Percentiles rank a stretch among this genome's conserved stretches.
These are phyloP conservation scores for Leishmania lainsoni DNA, from an alignment of 208 protist species.

Conservation along the genomic window DNA sequence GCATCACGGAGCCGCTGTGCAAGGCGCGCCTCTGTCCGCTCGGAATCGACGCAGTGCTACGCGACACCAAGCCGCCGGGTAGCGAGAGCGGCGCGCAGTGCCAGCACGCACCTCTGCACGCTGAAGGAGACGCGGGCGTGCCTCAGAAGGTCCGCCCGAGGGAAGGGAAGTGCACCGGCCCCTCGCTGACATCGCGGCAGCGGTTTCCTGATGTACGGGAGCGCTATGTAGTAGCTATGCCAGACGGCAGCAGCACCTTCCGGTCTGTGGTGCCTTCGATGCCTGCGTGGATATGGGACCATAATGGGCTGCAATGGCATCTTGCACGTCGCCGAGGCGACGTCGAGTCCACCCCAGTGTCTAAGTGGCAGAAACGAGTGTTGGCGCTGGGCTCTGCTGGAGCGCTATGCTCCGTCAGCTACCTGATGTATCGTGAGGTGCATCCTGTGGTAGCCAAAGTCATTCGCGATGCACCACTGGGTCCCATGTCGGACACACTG, in stretches of 20 bases:
- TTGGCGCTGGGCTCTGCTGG: constrained; percentile 13
- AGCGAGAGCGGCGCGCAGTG: neutral
- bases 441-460: constrained; percentile 12
- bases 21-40: neutral
- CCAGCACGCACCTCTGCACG: too few relatives aligned
- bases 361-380: neutral
- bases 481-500: constrained; percentile 20
- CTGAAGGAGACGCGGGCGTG: neutral
- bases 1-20: constrained; percentile 3
- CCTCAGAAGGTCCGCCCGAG: too few relatives aligned
- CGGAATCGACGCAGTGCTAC: constrained; percentile 4
- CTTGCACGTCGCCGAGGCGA: neutral
- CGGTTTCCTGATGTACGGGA: neutral
- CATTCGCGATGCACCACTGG: constrained; percentile 5
- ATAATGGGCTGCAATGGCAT: constrained; percentile 9
- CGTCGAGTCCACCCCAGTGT: neutral
- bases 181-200: neutral
- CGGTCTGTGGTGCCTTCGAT: neutral
- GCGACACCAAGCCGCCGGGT: neutral
- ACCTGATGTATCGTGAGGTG: constrained; percentile 4
- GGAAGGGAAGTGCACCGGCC: neutral
- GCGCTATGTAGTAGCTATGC: neutral
- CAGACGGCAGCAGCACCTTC: neutral
- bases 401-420: neutral
- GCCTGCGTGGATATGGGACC: constrained; percentile 15